phyloP scores from a whole-genome alignment of 345 rosid genomes.

The Sisymbrium irio region DNA sequence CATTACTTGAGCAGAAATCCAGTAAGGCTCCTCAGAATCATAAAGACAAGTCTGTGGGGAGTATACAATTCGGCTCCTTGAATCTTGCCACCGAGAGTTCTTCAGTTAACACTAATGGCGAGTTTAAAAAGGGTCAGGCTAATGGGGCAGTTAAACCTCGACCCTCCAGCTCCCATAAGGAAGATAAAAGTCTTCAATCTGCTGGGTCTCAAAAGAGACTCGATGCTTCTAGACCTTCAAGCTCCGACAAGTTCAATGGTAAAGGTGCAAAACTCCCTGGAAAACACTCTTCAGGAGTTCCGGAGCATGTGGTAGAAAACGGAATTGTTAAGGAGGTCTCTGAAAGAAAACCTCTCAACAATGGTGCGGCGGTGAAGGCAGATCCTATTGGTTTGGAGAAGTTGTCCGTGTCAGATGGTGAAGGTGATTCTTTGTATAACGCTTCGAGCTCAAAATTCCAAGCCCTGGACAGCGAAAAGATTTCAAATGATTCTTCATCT shows the following conservation, averaged over 20 bases:
- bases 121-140: constrained; percentile 31
- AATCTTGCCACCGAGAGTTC: constrained; percentile 38
- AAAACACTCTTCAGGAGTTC: constrained; percentile 22
- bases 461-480: constrained; percentile 41
- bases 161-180: constrained; percentile 33
- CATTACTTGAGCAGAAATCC: constrained; percentile 42
- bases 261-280: constrained; percentile 23
- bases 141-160: constrained; percentile 39
- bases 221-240: constrained; percentile 27
- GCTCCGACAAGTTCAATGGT: constrained; percentile 24
- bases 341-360: constrained; percentile 32
- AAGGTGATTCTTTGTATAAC: constrained; percentile 35
- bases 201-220: constrained; percentile 9
- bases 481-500: constrained; percentile 34
- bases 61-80: constrained; percentile 59
- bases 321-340: constrained; percentile 38
- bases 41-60: constrained; percentile 40
- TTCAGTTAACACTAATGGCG: constrained; percentile 40
- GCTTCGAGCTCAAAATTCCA: constrained; percentile 47
- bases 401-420: constrained; percentile 40
- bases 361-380: constrained; percentile 44
- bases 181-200: constrained; percentile 20
- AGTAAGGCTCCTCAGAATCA: constrained; percentile 38
- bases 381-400: constrained; percentile 38
- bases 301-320: constrained; percentile 38